Evolutionary conservation across 2,329 filamentous ascomycete genomes (phyloP), one percentile per base, ranked within the genome.

Genomic region (Fusarium cicatricum): DNA sequence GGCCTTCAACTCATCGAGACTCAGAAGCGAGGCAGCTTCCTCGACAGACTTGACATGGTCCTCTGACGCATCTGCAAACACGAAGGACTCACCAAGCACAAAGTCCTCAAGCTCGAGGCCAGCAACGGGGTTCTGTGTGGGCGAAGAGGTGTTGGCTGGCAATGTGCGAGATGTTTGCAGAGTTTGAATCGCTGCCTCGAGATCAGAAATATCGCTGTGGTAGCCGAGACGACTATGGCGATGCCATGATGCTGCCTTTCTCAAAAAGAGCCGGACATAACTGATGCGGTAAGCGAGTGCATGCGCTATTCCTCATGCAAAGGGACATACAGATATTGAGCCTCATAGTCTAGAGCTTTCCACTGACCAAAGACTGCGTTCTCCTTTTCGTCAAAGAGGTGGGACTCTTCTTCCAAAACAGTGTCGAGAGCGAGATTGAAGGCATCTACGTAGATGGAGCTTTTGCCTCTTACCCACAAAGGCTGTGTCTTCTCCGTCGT

Each of bases 401-500:
- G 91, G 1, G 85, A 83, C 74, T 99, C 95, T 52, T 98, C 91
- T 42, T 91, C 87, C 11, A 98, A 77, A 4, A 99, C 95, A 0
- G 91, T 97, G 55, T 94, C 88, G 42, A 99, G 78, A 2, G 94
- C 92, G 12, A 98, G 80, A 69, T 97, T 97, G 80, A 99, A 99
- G 1, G 95, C 95, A 76, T 99, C 95, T 15, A 97, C 92, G 68
- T 99, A 99, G 50, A 99, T 91, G 2, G 93, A 98, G 69, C 88
- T 96, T 71, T 86, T 88, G 0, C 92, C 91, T 67, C 82, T 86
- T 5, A 87, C 75, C 91, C 91, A 97, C 55, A 55, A 42, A 5
- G 71, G 64, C 5, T 57, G 69, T 60, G 52, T 72, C 60, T 82
- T 80, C 5, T 79, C 69, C 9, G 79, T 70, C 10, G 77, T 71